Evolutionary conservation across 129 eudicot species (phyloP).

Genomic region (Flaveria robusta): DNA sequence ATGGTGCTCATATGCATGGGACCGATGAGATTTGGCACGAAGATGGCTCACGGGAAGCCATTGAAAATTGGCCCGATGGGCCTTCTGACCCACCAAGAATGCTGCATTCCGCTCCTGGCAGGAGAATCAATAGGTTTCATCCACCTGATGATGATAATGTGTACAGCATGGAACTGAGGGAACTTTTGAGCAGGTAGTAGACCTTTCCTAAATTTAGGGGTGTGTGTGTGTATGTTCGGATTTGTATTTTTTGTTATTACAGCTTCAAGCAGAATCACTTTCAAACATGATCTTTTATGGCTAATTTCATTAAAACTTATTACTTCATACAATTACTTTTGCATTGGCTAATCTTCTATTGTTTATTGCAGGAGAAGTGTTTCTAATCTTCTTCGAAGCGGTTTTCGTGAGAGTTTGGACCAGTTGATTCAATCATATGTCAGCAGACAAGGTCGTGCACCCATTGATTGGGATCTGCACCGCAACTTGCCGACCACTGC

Average conservation of each 20-base stretch:
- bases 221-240: neutral
- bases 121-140: conserved; percentile 80
- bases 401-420: conserved; percentile 94
- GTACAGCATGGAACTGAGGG: conserved; percentile 99
- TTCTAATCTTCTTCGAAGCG: conserved; percentile 93
- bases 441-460: conserved; percentile 82
- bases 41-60: conserved; percentile 58
- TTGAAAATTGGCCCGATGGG: conserved; percentile 69
- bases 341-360: neutral
- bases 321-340: neutral
- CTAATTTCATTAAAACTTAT: neutral
- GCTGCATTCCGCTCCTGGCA: conserved; percentile 50
- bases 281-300: neutral
- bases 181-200: conserved; percentile 86
- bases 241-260: neutral
- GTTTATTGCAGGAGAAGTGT: conserved; percentile 85
- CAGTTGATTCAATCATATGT: conserved; percentile 95
- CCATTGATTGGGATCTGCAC: conserved; percentile 95
- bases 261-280: neutral
- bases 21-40: conserved; percentile 61
- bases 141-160: conserved; percentile 98
- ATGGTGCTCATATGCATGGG: conserved; percentile 44
- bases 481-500: conserved; percentile 73
- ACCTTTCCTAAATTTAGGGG: neutral
- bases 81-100: conserved; percentile 78